Conservation (phyloP, 1,284 basidiomycete genomes). For the Trichosporon sp. region DNA sequence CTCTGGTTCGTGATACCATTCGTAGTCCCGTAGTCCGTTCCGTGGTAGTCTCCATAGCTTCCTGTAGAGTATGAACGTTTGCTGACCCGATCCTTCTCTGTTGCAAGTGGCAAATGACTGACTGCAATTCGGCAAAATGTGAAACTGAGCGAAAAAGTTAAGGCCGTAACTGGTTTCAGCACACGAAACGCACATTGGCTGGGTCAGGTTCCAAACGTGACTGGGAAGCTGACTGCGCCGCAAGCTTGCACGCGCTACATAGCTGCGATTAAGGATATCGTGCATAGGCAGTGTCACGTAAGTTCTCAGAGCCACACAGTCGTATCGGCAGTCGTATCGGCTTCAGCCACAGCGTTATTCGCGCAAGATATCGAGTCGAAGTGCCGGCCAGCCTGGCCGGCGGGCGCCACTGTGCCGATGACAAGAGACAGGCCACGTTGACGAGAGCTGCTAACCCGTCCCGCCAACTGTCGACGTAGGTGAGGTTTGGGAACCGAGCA, state of each 20-base stretch:
- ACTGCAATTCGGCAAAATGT: not conserved
- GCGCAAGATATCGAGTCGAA: too few species aligned
- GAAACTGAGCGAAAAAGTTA: not conserved
- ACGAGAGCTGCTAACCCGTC: too few species aligned
- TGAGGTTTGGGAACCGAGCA: not conserved
- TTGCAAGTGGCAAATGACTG: not conserved
- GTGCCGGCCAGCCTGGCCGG: too few species aligned
- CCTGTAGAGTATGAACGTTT: slow-evolving; percentile 6
- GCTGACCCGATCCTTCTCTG: not conserved
- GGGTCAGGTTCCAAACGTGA: not conserved
- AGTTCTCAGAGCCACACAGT: not conserved
- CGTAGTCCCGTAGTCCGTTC: not conserved
- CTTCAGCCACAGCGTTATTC: too few species aligned
- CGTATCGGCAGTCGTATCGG: too few species aligned
- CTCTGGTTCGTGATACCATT: not conserved
- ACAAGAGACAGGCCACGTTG: too few species aligned
- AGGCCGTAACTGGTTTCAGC: not conserved
- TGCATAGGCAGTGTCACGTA: not conserved
- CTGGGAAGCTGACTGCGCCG: not conserved
- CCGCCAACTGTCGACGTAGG: not conserved
- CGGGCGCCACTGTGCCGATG: too few species aligned
- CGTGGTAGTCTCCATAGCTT: slow-evolving; percentile 11
- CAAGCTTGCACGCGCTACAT: not conserved
- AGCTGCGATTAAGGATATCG: not conserved
- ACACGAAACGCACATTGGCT: slow-evolving; percentile 5